A percentile compares a stretch with the other conserved stretches of the same genome.
Evolutionary conservation across 352 stramenopile genomes (phyloP).

Genomic region (Phytophthora macrochlamydospora): DNA sequence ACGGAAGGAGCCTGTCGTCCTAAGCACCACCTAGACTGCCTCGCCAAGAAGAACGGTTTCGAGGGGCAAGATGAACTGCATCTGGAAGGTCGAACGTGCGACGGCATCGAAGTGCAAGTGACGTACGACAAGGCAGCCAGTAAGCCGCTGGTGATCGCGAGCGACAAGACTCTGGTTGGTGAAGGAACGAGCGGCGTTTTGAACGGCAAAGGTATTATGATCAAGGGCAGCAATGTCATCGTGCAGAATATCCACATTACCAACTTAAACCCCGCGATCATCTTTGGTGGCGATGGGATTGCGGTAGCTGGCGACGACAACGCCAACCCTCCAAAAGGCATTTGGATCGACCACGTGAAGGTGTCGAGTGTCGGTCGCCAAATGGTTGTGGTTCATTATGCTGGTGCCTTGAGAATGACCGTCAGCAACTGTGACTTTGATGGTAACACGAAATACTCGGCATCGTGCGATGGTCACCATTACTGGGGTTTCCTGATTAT

Average conservation of each 20-base stretch:
- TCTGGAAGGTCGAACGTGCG: constrained; percentile 34
- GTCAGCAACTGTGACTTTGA: constrained; percentile 36
- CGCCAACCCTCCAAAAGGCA: background rate
- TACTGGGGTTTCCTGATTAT: constrained; percentile 40
- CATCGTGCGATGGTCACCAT: constrained; percentile 34
- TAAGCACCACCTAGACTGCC: constrained; percentile 39
- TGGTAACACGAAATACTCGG: constrained; percentile 14
- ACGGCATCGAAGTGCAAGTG: constrained; percentile 27
- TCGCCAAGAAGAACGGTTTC: constrained; percentile 55
- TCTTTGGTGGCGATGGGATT: constrained; percentile 34
- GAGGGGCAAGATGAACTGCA: constrained; percentile 50
- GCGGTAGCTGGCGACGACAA: constrained; percentile 15
- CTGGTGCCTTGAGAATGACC: constrained; percentile 12
- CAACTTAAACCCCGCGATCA: constrained; percentile 47
- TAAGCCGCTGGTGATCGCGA: constrained; percentile 24
- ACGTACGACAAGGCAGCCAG: constrained; percentile 27
- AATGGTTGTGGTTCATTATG: constrained; percentile 34
- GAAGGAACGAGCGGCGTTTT: constrained; percentile 35
- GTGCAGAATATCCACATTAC: constrained; percentile 56
- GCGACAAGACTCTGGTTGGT: constrained; percentile 43
- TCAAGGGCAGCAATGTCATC: constrained; percentile 47
- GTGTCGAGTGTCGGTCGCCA: constrained; percentile 34
- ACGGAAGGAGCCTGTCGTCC: constrained; percentile 49
- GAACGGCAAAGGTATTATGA: constrained; percentile 38
- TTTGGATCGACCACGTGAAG: constrained; percentile 45